Evolutionary conservation across 176 grass and related monocot genomes (phyloP), one percentile per base, ranked within the genome.

Genomic region (Oryza coarctata): DNA sequence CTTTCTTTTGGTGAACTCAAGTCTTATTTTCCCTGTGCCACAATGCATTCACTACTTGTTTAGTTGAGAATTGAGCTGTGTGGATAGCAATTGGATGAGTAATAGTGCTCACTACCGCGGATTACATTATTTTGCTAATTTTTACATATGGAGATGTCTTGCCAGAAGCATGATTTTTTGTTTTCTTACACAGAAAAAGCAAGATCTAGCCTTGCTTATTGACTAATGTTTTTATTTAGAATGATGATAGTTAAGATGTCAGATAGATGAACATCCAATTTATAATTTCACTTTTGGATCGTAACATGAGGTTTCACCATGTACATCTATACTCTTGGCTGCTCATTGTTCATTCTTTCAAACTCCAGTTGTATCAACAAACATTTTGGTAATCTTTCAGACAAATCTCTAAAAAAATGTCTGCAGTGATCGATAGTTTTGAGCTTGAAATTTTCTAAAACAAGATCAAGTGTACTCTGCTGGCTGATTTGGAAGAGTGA

Each of bases 221-320:
- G 55, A n/a, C 17, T 57, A 43, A 71, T 64, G 22, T 73, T 74
- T 74, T 74, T 22, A 74, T 49, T 74, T 74, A 74, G 39, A 52
- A 74, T 3, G 7, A 45, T 0, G 0, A 3, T 22, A 33, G 18
- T 45, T 61, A 71, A 31, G 17, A n/a, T 65, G 38, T 78, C 40
- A 25, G 38, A 12, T 79, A 64, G 9, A 36, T 71, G 38, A 78
- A 49, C 71, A 72, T 65, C 14, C 17, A 26, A 62, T 22, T 32
- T 31, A 38, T 44, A 68, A 52, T 12, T 64, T 74, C 9, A 73
- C 27, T 63, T 63, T 43, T 9, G 80, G 36, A 47, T 64, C 22
- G 33, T 40, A 34, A 66, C 26, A 74, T 25, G 41, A 15, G 9
- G 1, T 36, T 3, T 60, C 52, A 76, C 50, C 31, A 62, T 76